Conservation (phyloP, 768 basidiomycete species). For the Gymnopilus dilepis region DNA sequence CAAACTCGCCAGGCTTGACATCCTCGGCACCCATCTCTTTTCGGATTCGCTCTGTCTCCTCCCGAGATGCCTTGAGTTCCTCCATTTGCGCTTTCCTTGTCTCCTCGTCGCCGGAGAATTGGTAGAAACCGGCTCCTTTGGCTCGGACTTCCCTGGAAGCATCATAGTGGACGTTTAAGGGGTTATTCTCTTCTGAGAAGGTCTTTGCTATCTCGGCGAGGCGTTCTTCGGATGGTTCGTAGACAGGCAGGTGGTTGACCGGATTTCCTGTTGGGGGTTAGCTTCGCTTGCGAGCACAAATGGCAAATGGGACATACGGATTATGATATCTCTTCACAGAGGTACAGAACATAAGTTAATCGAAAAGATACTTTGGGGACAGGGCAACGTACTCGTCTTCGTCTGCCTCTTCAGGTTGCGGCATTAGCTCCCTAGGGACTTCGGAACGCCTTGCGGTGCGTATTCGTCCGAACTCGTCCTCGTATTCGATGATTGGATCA, state of each 20-base stretch:
- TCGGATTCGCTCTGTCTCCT: conserved; percentile 72
- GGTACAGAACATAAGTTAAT: conserved; percentile 15
- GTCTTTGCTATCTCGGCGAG: conserved; percentile 75
- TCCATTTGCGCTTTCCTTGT: conserved; percentile 82
- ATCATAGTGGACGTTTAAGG: conserved; percentile 82
- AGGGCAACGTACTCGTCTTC: conserved; percentile 59
- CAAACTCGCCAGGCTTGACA: conserved; percentile 70
- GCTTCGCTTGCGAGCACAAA: not conserved
- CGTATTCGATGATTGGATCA: conserved; percentile 84
- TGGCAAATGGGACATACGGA: conserved; percentile 45
- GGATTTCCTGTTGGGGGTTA: conserved; percentile 65
- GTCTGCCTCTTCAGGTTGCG: conserved; percentile 50
- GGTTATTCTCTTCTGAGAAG: conserved; percentile 72
- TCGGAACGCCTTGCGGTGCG: conserved; percentile 75
- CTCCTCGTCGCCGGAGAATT: conserved; percentile 88
- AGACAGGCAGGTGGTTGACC: conserved; percentile 85
- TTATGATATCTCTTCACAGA: conserved; percentile 57
- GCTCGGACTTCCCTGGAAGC: conserved; percentile 81
- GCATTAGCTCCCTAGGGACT: conserved; percentile 70
- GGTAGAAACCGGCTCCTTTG: conserved; percentile 90
- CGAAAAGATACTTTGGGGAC: not conserved
- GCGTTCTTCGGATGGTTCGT: conserved; percentile 82
- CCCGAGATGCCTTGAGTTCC: conserved; percentile 66
- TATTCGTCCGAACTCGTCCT: conserved; percentile 86
- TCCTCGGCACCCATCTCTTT: conserved; percentile 66